Evolutionary conservation across 2,329 filamentous ascomycete genomes (phyloP).

Genomic region (Fusarium fujikuroi): DNA sequence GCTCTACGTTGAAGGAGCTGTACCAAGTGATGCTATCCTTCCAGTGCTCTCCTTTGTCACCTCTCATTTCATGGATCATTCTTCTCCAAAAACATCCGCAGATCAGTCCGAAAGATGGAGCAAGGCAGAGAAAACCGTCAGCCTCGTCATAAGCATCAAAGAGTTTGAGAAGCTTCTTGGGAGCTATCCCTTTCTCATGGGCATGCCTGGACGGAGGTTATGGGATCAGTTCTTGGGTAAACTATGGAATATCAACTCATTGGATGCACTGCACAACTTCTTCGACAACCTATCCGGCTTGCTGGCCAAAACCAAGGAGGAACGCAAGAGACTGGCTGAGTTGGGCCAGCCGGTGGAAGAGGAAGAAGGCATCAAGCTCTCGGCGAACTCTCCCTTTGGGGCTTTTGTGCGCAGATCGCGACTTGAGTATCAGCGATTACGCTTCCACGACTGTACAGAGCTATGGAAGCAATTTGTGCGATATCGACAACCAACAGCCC

Average conservation of each 20-base stretch:
- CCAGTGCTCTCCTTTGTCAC: conserved; percentile 83
- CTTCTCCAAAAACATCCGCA: conserved; percentile 43
- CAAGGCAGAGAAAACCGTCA: conserved; percentile 61
- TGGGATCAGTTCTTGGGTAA: conserved; percentile 86
- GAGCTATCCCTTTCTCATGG: conserved; percentile 62
- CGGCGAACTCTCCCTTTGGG: conserved; percentile 81
- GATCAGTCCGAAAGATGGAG: conserved; percentile 54
- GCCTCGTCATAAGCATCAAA: conserved; percentile 64
- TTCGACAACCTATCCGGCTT: conserved; percentile 70
- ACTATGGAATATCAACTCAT: conserved; percentile 85
- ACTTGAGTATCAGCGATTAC: conserved; percentile 82
- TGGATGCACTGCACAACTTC: conserved; percentile 83
- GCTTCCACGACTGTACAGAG: conserved; percentile 80
- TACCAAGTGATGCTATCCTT: conserved; percentile 77
- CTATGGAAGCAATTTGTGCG: conserved; percentile 86
- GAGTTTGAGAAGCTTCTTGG: conserved; percentile 69
- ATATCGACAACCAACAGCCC: conserved; percentile 81
- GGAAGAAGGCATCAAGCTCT: conserved; percentile 68
- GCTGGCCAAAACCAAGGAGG: conserved; percentile 70
- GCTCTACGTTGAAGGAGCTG: conserved; percentile 78
- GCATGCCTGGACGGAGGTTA: conserved; percentile 80
- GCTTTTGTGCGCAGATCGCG: conserved; percentile 80
- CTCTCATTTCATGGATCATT: conserved; percentile 70
- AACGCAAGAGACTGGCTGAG: conserved; percentile 66
- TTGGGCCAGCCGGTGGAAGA: conserved; percentile 55